Evolutionary conservation across 345 rosid species (phyloP).

Genomic region (Diplotaxis tenuifolia): DNA sequence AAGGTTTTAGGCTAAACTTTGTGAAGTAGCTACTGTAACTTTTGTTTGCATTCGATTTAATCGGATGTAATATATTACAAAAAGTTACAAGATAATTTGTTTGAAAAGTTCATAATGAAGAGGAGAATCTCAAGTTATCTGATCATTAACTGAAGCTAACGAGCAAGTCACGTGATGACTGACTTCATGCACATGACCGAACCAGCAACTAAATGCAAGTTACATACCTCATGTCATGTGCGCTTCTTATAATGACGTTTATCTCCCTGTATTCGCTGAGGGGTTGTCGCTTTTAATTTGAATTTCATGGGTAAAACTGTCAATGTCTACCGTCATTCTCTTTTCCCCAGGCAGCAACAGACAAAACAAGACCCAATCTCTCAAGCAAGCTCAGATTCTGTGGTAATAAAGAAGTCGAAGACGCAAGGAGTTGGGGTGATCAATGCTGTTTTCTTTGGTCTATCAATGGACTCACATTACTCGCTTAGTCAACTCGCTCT

Average conservation of each 20-base stretch:
- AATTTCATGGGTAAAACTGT: slow-evolving; percentile 14
- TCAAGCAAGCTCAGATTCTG: slow-evolving; percentile 39
- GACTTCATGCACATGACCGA: slow-evolving; percentile 18
- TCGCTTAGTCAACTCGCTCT: slow-evolving; percentile 29
- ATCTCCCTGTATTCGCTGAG: not conserved
- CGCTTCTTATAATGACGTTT: not conserved
- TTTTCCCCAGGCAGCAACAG: slow-evolving; percentile 19
- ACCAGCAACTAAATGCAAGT: not conserved
- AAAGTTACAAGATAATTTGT: not conserved
- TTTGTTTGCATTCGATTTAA: slow-evolving; percentile 1
- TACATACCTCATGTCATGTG: slow-evolving; percentile 8
- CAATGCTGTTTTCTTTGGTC: not conserved
- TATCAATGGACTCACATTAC: slow-evolving; percentile 23
- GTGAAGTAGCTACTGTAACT: not conserved
- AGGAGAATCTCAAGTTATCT: not conserved
- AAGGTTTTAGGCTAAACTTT: slow-evolving; percentile 3
- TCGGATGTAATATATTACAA: not conserved
- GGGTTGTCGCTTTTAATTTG: not conserved
- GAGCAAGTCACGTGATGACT: slow-evolving; percentile 27
- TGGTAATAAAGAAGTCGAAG: slow-evolving; percentile 7
- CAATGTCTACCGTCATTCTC: not conserved
- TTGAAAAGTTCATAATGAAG: not conserved
- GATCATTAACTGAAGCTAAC: not conserved
- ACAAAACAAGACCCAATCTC: slow-evolving; percentile 10
- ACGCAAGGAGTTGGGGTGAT: not conserved